phyloP scores from a whole-genome alignment of 1,284 basidiomycete species.

The Rhodotorula sp. region DNA sequence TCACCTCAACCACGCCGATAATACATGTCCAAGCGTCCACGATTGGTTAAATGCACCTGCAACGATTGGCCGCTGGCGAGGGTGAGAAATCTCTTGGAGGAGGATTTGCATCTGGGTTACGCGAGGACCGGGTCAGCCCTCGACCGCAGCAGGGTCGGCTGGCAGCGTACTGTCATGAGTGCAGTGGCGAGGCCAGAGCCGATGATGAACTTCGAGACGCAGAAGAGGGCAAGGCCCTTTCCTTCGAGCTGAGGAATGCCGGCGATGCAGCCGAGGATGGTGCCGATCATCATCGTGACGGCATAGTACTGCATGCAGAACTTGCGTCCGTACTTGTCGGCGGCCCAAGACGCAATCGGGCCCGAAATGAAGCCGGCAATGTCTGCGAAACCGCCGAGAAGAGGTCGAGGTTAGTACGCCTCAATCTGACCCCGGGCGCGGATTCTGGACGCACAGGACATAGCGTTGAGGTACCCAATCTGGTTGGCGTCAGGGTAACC shows the following conservation, averaged over 20 bases:
- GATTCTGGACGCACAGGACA: too few species aligned
- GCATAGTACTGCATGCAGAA: background rate
- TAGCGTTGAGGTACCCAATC: too few species aligned
- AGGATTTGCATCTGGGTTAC: too few species aligned
- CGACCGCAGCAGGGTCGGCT: background rate
- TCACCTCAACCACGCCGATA: background rate
- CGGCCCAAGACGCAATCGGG: too few species aligned
- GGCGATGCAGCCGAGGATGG: conserved; percentile 10
- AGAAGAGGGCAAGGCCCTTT: conserved; percentile 9
- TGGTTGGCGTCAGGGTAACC: conserved; percentile 3
- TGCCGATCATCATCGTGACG: conserved; percentile 1
- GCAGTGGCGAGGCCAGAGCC: background rate
- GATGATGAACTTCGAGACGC: conserved; percentile 8
- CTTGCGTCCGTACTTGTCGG: too few species aligned
- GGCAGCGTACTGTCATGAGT: background rate
- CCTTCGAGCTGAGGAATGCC: conserved; percentile 4
- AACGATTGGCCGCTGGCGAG: conserved; percentile 3
- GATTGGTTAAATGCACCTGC: conserved; percentile 3
- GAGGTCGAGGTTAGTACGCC: too few species aligned
- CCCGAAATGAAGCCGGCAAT: too few species aligned
- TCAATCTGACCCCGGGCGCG: too few species aligned
- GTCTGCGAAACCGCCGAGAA: too few species aligned
- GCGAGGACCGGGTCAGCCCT: too few species aligned
- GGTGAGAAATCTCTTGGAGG: conserved; percentile 16
- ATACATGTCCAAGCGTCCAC: conserved; percentile 11